A percentile compares a stretch with the other conserved stretches of the same genome.
Conservation (phyloP, 2,329 filamentous ascomycete species). For the Tolypocladium pustulatum region DNA sequence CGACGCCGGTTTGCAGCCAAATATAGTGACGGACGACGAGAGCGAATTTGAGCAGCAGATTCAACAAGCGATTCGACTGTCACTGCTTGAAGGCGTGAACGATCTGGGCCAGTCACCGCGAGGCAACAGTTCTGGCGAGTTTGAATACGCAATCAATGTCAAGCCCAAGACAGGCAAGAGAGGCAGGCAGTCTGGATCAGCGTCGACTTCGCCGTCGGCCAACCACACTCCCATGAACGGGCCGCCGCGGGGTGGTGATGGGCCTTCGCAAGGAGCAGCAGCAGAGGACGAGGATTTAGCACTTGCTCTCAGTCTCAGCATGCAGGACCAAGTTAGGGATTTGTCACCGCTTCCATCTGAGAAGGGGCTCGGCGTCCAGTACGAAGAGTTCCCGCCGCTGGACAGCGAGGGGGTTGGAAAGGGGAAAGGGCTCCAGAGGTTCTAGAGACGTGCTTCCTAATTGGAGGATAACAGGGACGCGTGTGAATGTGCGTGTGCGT, state of each 20-base stretch:
- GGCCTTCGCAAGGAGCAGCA: constrained; percentile 8
- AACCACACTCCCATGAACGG: constrained; percentile 23
- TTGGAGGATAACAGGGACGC: background rate
- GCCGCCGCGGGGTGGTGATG: constrained; percentile 7
- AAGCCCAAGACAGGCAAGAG: constrained; percentile 30
- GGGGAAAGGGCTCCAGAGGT: constrained; percentile 24
- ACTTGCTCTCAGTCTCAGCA: constrained; percentile 48
- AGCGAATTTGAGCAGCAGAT: constrained; percentile 51
- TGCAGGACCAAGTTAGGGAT: constrained; percentile 40
- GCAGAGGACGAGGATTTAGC: constrained; percentile 46
- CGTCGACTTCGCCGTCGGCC: constrained; percentile 22
- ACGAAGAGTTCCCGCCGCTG: constrained; percentile 30
- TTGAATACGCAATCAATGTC: constrained; percentile 41
- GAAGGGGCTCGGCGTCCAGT: constrained; percentile 6
- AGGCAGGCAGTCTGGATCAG: constrained; percentile 22
- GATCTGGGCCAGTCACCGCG: constrained; percentile 34
- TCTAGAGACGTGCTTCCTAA: constrained; percentile 9
- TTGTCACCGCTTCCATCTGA: constrained; percentile 4
- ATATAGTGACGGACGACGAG: constrained; percentile 22
- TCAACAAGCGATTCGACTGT: constrained; percentile 52
- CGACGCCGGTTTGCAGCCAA: constrained; percentile 24
- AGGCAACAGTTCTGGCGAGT: constrained; percentile 35
- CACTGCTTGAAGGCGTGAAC: constrained; percentile 44
- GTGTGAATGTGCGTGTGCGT: background rate
- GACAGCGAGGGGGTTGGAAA: constrained; percentile 31